Percentiles rank a stretch among this genome's conserved stretches.
phyloP scores from a whole-genome alignment of 768 basidiomycete species.

The Termitomyces sp. region DNA sequence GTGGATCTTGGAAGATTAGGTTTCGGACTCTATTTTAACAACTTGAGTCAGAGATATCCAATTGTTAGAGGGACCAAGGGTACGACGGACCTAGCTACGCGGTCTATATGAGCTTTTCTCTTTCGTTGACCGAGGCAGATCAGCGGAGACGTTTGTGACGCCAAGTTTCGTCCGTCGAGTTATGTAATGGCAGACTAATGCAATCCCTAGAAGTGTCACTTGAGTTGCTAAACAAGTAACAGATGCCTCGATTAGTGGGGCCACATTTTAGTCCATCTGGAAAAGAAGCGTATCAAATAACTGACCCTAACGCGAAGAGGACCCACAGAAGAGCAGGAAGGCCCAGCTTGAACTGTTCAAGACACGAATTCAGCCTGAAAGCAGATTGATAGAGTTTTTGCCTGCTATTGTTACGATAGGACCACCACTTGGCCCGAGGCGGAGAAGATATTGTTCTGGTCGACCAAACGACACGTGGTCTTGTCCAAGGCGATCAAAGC shows the following conservation, averaged over 20 bases:
- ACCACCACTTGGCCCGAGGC: slow-evolving; percentile 10
- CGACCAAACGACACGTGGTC: slow-evolving; percentile 8
- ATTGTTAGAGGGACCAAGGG: slow-evolving; percentile 2
- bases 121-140: slow-evolving; percentile 2
- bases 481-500: slow-evolving; percentile 10
- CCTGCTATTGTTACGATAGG: slow-evolving; percentile 14
- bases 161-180: slow-evolving; percentile 8
- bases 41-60: slow-evolving; percentile 16
- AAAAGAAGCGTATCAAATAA: slow-evolving; percentile 5
- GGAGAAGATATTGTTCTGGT: slow-evolving; percentile 6
- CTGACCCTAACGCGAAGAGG: neutral
- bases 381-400: slow-evolving; percentile 18
- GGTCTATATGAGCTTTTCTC: neutral
- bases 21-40: slow-evolving; percentile 31
- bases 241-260: slow-evolving; percentile 9
- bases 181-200: slow-evolving; percentile 16
- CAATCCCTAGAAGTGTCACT: slow-evolving; percentile 11
- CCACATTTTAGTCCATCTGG: slow-evolving; percentile 1
- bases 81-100: slow-evolving; percentile 13
- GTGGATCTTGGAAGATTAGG: slow-evolving; percentile 36
- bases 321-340: slow-evolving; percentile 2
- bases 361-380: slow-evolving; percentile 11
- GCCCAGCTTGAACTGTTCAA: neutral
- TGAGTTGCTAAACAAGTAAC: slow-evolving; percentile 14
- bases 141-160: slow-evolving; percentile 10